Conservation (phyloP, 148 eudicot genomes). For the Gaultheria prostrata region DNA sequence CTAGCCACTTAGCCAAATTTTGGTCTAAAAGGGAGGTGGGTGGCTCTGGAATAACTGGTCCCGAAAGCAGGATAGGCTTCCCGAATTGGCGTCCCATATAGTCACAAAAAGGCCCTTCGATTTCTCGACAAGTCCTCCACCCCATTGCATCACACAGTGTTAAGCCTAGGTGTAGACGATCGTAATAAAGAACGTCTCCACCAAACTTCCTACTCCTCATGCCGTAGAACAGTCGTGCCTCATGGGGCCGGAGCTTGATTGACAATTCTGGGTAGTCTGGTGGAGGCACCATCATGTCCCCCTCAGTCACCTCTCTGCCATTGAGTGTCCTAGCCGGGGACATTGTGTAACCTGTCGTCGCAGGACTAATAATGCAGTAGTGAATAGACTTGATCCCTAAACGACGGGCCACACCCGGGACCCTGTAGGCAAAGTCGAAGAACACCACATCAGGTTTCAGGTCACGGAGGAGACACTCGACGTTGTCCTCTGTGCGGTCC, state of each 20-base stretch:
- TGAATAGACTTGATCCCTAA: constrained; percentile 3
- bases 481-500: constrained; percentile 7
- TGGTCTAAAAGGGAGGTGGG: constrained; percentile 9
- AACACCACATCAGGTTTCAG: constrained; percentile 18
- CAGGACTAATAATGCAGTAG: neutral
- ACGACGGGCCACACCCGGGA: constrained; percentile 7
- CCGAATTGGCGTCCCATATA: neutral
- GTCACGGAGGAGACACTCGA: neutral
- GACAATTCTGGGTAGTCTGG: neutral
- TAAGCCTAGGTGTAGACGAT: neutral
- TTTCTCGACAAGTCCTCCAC: neutral
- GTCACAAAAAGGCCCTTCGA: constrained; percentile 14
- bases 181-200: neutral
- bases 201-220: neutral
- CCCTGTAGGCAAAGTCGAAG: constrained; percentile 19
- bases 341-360: neutral
- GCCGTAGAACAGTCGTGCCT: neutral
- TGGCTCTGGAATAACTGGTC: constrained; percentile 2
- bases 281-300: constrained; percentile 6
- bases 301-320: constrained; percentile 4
- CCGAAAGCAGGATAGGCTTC: constrained; percentile 7
- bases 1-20: constrained; percentile 10
- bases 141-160: constrained; percentile 11
- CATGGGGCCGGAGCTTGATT: neutral
- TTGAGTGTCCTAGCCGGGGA: constrained; percentile 7